Percentiles rank a stretch among this genome's conserved stretches.
phyloP scores from a whole-genome alignment of 2,329 filamentous ascomycete genomes.

The Fusarium sp. region DNA sequence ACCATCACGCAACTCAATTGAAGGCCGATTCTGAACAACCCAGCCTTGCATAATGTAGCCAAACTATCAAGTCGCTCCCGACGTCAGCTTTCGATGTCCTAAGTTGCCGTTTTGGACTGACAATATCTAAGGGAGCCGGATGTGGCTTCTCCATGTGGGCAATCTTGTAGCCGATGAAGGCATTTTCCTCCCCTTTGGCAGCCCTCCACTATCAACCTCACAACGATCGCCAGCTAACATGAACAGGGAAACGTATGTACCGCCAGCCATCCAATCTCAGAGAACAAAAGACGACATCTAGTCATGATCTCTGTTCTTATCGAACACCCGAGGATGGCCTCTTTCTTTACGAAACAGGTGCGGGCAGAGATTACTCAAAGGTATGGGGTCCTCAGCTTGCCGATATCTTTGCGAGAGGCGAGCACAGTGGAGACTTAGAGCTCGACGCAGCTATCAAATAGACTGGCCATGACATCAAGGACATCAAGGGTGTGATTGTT shows the following conservation, averaged over 20 bases:
- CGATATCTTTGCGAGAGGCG: neutral
- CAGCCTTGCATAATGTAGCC: neutral
- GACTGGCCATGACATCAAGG: neutral
- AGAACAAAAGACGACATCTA: neutral
- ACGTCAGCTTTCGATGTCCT: too few relatives aligned
- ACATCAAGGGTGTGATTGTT: neutral
- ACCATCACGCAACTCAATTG: fast-evolving
- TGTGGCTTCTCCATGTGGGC: neutral
- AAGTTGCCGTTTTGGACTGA: too few relatives aligned
- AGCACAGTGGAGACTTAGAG: neutral
- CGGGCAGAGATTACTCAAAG: neutral
- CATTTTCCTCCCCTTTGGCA: neutral
- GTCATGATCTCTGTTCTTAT: neutral
- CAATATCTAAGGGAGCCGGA: neutral
- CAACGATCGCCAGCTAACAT: neutral
- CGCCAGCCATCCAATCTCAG: neutral
- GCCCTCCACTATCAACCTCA: neutral
- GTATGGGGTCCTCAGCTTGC: neutral
- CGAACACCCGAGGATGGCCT: neutral
- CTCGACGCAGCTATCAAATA: neutral
- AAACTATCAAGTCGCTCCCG: neutral
- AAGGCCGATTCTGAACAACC: fast-evolving
- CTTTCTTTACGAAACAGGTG: neutral
- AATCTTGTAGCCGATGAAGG: neutral
- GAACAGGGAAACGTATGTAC: neutral